A percentile compares a stretch with the other conserved stretches of the same genome.
These are phyloP conservation scores for Pichia kudriavzevii DNA, from an alignment of 1,139 yeast species.

Conservation along the genomic window DNA sequence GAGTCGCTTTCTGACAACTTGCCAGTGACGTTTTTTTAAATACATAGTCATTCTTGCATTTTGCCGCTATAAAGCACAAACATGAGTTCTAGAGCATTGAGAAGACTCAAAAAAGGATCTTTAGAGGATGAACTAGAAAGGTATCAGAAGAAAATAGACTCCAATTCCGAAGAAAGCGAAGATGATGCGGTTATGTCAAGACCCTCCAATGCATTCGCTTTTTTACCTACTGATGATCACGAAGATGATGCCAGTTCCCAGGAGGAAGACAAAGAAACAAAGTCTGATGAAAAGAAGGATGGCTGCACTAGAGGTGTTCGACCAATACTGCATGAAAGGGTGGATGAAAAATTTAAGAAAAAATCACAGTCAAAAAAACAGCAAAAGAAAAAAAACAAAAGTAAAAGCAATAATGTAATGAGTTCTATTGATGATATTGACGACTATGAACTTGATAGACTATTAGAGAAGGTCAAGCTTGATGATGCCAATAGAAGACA, in stretches of 20 bases:
- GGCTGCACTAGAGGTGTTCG: conserved; percentile 6
- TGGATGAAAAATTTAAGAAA: conserved; percentile 11
- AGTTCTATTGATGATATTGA: conserved; percentile 17
- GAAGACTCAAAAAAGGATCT: conserved; percentile 40
- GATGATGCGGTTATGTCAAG: conserved; percentile 9
- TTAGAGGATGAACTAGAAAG: conserved; percentile 30
- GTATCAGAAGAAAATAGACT: conserved; percentile 13
- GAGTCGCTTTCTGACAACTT: no score
- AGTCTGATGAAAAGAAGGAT: not conserved
- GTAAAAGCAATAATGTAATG: conserved; percentile 11
- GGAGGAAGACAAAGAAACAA: conserved; percentile 6
- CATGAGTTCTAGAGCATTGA: conserved; percentile 67
- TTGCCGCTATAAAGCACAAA: not conserved
- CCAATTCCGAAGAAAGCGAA: conserved; percentile 18
- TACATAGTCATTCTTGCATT: no score
- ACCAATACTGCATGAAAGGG: conserved; percentile 10
- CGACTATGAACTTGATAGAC: conserved; percentile 18
- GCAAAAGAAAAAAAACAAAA: conserved; percentile 14
- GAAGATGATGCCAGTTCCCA: conserved; percentile 30
- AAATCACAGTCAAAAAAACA: conserved; percentile 16
- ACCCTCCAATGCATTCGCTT: conserved; percentile 44
- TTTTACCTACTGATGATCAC: conserved; percentile 38
- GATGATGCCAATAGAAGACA: conserved; percentile 7
- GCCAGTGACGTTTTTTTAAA: no score
- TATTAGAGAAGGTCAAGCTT: conserved; percentile 13